Evolutionary conservation across 1,284 basidiomycete genomes (phyloP).

Genomic region (Ceratobasidium sp.): DNA sequence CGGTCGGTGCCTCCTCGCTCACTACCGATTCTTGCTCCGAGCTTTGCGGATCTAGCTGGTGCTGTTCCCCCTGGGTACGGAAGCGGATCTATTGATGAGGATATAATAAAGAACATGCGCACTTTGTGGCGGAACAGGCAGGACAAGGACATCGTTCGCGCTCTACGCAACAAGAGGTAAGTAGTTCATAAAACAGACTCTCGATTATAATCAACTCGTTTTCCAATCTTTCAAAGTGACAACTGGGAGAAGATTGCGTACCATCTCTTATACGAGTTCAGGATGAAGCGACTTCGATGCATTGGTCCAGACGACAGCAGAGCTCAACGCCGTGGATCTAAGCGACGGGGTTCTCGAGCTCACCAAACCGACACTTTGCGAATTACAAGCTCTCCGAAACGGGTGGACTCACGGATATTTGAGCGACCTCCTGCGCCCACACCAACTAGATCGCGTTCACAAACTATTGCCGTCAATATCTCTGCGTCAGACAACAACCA

Average conservation of each 20-base stretch:
- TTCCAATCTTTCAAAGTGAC: constrained; percentile 57
- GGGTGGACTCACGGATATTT: neutral
- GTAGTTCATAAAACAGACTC: constrained; percentile 48
- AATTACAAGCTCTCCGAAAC: neutral
- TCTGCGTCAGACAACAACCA: constrained; percentile 48
- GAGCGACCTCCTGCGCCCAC: constrained; percentile 42
- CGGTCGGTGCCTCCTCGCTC: constrained; percentile 66
- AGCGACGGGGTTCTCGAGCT: neutral
- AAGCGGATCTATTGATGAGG: constrained; percentile 72
- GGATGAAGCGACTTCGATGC: constrained; percentile 68
- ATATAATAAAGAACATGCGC: constrained; percentile 90
- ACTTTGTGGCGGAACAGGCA: constrained; percentile 87
- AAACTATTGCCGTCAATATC: constrained; percentile 30
- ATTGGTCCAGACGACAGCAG: constrained; percentile 6
- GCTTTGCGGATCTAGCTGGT: constrained; percentile 71
- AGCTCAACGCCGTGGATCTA: neutral
- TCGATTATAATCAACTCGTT: neutral
- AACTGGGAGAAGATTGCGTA: constrained; percentile 96
- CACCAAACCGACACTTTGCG: neutral
- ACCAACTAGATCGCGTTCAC: constrained; percentile 39
- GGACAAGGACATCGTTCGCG: constrained; percentile 76
- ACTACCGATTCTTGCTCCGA: constrained; percentile 64
- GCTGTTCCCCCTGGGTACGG: constrained; percentile 67
- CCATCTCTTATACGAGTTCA: constrained; percentile 83
- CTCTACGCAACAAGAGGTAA: constrained; percentile 62